Percentiles rank a stretch among this genome's conserved stretches.
phyloP scores from a whole-genome alignment of 768 basidiomycete species.

The Trichaptum fuscoviolaceum region DNA sequence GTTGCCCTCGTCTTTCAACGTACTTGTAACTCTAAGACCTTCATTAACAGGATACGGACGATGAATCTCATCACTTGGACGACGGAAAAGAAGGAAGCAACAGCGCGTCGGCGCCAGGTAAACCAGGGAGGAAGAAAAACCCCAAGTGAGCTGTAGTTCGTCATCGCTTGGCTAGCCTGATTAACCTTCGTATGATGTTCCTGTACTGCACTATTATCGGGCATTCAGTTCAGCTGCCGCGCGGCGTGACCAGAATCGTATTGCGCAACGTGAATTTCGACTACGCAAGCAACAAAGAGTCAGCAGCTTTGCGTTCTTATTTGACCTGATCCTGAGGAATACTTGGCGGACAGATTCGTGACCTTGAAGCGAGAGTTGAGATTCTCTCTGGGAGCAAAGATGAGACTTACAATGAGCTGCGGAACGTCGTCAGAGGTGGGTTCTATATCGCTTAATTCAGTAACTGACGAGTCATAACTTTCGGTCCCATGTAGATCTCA shows the following conservation, averaged over 20 bases:
- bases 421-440: constrained; percentile 72
- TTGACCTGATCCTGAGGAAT: background rate
- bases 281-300: constrained; percentile 87
- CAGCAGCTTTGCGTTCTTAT: constrained; percentile 16
- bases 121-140: constrained; percentile 85
- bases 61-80: constrained; percentile 40
- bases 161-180: constrained; percentile 11
- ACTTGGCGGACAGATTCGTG: constrained; percentile 63
- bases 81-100: constrained; percentile 16
- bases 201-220: constrained; percentile 11
- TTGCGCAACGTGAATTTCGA: constrained; percentile 91
- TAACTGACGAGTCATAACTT: background rate
- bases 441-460: background rate
- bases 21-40: constrained; percentile 6
- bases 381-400: constrained; percentile 89
- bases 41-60: constrained; percentile 55
- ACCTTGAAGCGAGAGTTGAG: constrained; percentile 93
- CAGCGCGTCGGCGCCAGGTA: constrained; percentile 25
- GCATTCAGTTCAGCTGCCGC: constrained; percentile 74
- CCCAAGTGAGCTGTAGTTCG: constrained; percentile 55
- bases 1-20: background rate
- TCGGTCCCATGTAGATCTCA: constrained; percentile 51
- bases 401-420: constrained; percentile 79
- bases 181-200: constrained; percentile 27
- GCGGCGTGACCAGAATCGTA: constrained; percentile 82